Percentiles rank a stretch among this genome's conserved stretches.
These are phyloP conservation scores for Aurantiochytrium sp. DNA, from an alignment of 108 stramenopile species.

Conservation along the genomic window DNA sequence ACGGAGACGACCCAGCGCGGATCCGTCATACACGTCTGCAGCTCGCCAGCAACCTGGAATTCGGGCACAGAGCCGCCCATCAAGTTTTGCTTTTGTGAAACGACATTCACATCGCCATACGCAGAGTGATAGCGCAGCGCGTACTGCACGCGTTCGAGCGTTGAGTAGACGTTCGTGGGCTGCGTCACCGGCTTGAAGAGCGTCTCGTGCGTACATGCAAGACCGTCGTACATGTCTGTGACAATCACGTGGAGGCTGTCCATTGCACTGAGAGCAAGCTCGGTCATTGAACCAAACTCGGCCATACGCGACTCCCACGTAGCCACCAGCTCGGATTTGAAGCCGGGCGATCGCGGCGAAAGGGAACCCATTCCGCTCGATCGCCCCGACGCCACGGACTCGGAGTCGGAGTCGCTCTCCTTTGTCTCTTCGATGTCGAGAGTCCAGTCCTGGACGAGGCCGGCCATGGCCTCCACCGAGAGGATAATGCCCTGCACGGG, in stretches of 20 bases:
- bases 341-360: neutral
- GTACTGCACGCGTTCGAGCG: neutral
- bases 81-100: neutral
- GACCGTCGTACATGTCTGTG: neutral
- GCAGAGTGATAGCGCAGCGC: neutral
- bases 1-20: neutral
- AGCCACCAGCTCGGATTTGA: neutral
- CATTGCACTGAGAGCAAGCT: neutral
- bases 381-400: neutral
- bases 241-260: neutral
- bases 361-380: neutral
- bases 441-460: neutral
- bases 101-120: neutral
- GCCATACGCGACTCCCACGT: neutral
- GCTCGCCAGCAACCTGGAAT: neutral
- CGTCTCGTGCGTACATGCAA: neutral
- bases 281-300: neutral
- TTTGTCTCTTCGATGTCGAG: neutral
- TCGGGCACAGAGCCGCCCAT: neutral
- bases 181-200: neutral
- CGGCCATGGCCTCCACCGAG: neutral
- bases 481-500: neutral
- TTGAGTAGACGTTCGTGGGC: neutral
- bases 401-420: neutral
- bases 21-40: neutral